Evolutionary conservation across 805 yeast genomes (phyloP), one percentile per base, ranked within the genome.

Genomic region (Spathaspora gorwiae): DNA sequence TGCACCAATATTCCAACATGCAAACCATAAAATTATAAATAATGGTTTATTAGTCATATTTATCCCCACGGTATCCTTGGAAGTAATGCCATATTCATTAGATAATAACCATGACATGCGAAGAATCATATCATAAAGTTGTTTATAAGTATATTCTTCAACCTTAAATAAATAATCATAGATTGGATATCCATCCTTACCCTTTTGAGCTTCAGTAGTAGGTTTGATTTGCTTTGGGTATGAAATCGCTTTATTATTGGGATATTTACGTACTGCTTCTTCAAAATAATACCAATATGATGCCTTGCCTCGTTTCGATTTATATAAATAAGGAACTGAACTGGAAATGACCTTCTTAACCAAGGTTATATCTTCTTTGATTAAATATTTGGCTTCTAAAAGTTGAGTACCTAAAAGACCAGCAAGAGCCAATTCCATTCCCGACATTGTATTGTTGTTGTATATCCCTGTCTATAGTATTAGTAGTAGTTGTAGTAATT

Each of bases 1-100:
- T 1, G 96, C 96, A 37, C 97, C 97, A 44, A 90, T 73, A 56
- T 88, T 87, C 97, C 97, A 90, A 40, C 86, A 65, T 0, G 96
- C 86, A 44, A 87, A 73, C 95, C 96, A 87, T 35, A 86, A 60
- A 44, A 90, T 74, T 12, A 90, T 65, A 55, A 87, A 87, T 50
- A 89, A 68, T 2, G 96, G 96, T 59, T 85, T 88, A 64, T 90
- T 90, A 57, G 87, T 84, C 58, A 80, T 84, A 56, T 83, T 84
- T 37, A 92, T 56, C 0, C 87, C 95, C 39, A 92, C 79, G 8
- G 81, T 75, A 51, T 87, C 87, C 36, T 83, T 82, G 11, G 80
- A 65, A 14, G 79, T 66, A 33, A 90, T 78, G 2, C 84, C 84
- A 55, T 81, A 83, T 46, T 83, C 80, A 49, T 75, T 62, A 39